phyloP scores from a whole-genome alignment of 768 basidiomycete genomes.

The Fistulinella prunicolor region DNA sequence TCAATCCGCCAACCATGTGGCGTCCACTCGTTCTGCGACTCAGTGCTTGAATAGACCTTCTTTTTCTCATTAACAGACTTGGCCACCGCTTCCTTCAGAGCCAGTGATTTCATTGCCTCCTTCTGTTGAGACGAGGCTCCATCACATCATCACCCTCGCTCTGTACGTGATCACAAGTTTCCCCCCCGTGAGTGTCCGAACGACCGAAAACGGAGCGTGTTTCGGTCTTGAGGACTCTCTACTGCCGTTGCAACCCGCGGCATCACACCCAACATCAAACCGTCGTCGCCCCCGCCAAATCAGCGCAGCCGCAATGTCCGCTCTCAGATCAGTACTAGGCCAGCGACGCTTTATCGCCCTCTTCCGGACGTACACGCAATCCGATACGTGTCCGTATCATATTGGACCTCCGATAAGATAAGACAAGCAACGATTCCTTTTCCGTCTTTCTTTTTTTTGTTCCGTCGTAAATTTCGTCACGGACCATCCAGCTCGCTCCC shows the following conservation, averaged over 20 bases:
- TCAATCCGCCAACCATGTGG: not conserved
- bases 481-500: conserved; percentile 7
- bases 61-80: not conserved
- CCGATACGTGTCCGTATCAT: conserved; percentile 20
- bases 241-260: conserved; percentile 21
- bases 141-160: conserved; percentile 16
- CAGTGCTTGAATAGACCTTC: not conserved
- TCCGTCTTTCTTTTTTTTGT: conserved; percentile 6
- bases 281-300: conserved; percentile 7
- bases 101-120: conserved; percentile 2
- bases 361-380: conserved; percentile 8
- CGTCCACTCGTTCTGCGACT: not conserved
- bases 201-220: conserved; percentile 18
- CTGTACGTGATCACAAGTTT: conserved; percentile 27
- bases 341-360: conserved; percentile 21
- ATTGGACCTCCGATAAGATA: conserved; percentile 32
- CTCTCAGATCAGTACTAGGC: conserved; percentile 3
- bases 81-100: conserved; percentile 3
- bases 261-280: conserved; percentile 3
- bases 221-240: conserved; percentile 18
- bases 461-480: conserved; percentile 18
- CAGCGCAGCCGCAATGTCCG: conserved; percentile 11
- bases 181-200: conserved; percentile 10
- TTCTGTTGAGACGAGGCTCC: not conserved
- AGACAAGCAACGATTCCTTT: conserved; percentile 24